These are phyloP conservation scores for Neoboletus subvelutipes DNA, from an alignment of 768 basidiomycete species.

Conservation along the genomic window DNA sequence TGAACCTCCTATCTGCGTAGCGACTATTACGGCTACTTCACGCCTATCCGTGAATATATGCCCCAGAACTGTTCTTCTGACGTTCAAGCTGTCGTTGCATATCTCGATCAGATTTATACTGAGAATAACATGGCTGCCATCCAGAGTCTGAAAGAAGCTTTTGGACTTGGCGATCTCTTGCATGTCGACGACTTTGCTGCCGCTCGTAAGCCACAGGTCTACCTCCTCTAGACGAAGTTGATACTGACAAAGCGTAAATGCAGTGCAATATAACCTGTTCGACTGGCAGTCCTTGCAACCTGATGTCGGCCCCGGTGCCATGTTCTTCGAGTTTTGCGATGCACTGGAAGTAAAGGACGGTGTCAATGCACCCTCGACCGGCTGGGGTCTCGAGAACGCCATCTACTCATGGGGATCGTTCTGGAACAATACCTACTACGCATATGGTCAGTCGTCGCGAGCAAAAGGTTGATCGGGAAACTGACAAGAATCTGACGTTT, in stretches of 20 bases:
- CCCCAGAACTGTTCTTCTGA: slow-evolving; percentile 74
- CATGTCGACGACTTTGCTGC: slow-evolving; percentile 70
- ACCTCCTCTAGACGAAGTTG: too few species aligned
- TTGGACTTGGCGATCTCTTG: slow-evolving; percentile 54
- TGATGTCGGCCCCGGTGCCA: slow-evolving; percentile 39
- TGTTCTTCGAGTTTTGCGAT: slow-evolving; percentile 42
- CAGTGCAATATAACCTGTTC: slow-evolving; percentile 53
- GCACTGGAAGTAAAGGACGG: slow-evolving; percentile 40
- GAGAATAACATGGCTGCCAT: slow-evolving; percentile 47
- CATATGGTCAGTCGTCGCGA: slow-evolving; percentile 37
- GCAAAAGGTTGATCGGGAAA: not conserved
- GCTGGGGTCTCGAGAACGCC: slow-evolving; percentile 65
- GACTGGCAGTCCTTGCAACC: slow-evolving; percentile 70
- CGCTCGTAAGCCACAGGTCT: slow-evolving; percentile 38
- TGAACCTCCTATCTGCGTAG: slow-evolving; percentile 11
- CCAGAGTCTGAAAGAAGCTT: slow-evolving; percentile 52
- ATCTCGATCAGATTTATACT: slow-evolving; percentile 58
- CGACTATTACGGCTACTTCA: slow-evolving; percentile 54
- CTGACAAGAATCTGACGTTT: not conserved
- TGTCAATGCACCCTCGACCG: slow-evolving; percentile 42
- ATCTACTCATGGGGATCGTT: slow-evolving; percentile 59
- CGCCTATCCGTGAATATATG: slow-evolving; percentile 67
- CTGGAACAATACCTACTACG: slow-evolving; percentile 53
- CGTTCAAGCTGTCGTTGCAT: slow-evolving; percentile 58
- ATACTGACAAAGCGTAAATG: slow-evolving; percentile 27